A percentile compares a stretch with the other conserved stretches of the same genome.
phyloP scores from a whole-genome alignment of 2,329 filamentous ascomycete species.

The Sclerotinia minor region DNA sequence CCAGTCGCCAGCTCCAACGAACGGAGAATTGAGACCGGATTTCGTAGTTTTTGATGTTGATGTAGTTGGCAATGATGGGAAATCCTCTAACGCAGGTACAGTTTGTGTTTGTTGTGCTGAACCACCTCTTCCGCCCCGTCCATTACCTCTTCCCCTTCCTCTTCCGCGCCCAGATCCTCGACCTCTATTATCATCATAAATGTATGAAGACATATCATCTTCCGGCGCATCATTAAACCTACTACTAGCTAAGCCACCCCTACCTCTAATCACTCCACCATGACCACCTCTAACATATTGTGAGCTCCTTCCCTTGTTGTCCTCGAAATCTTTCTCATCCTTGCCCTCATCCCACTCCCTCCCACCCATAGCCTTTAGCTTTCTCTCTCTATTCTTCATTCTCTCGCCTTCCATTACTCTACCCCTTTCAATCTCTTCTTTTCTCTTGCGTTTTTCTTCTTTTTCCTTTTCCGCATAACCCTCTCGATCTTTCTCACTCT shows the following conservation, averaged over 20 bases:
- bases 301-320: conserved; percentile 35
- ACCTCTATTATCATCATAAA: conserved; percentile 30
- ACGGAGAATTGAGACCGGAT: conserved; percentile 24
- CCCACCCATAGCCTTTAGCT: conserved; percentile 41
- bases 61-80: conserved; percentile 33
- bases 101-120: conserved; percentile 20
- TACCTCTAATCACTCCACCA: conserved; percentile 35
- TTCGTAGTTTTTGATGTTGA: conserved; percentile 13
- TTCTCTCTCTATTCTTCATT: conserved; percentile 41
- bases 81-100: conserved; percentile 34
- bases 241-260: conserved; percentile 21
- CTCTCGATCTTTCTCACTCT: conserved; percentile 67
- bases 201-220: conserved; percentile 17
- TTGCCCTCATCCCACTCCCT: conserved; percentile 43
- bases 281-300: conserved; percentile 39
- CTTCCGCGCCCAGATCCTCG: conserved; percentile 28
- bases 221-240: conserved; percentile 28
- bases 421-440: conserved; percentile 37
- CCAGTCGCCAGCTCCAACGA: conserved; percentile 34
- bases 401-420: conserved; percentile 42
- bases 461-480: conserved; percentile 65
- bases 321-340: conserved; percentile 39
- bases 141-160: conserved; percentile 14
- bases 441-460: conserved; percentile 53
- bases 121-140: conserved; percentile 31